These are phyloP conservation scores for Arachis monticola DNA, from an alignment of 331 rosid species.

Conservation along the genomic window DNA sequence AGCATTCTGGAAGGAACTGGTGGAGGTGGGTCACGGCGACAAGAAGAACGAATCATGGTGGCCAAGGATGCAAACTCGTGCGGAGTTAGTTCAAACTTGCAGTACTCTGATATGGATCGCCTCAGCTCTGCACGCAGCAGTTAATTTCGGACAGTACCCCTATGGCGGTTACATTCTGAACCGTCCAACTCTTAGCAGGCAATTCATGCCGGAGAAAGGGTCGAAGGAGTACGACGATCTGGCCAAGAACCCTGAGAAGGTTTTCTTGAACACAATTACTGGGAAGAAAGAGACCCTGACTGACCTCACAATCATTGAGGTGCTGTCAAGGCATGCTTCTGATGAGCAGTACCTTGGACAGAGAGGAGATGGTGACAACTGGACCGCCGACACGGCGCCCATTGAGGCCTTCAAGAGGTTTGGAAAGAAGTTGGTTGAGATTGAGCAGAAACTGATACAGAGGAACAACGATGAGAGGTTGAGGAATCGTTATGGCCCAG, in stretches of 20 bases:
- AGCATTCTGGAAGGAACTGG: constrained; percentile 43
- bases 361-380: constrained; percentile 11
- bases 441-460: constrained; percentile 30
- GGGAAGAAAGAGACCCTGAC: constrained; percentile 29
- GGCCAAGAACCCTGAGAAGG: background rate
- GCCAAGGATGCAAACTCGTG: constrained; percentile 39
- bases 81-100: constrained; percentile 19
- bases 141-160: constrained; percentile 46
- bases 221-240: constrained; percentile 31
- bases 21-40: constrained; percentile 16
- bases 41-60: constrained; percentile 35
- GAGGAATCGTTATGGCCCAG: constrained; percentile 36
- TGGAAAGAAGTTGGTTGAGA: constrained; percentile 36
- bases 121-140: constrained; percentile 46
- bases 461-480: constrained; percentile 38
- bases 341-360: constrained; percentile 46
- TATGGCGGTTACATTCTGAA: constrained; percentile 45
- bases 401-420: constrained; percentile 41
- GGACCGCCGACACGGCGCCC: constrained; percentile 42
- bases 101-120: constrained; percentile 41
- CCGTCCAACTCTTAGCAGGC: constrained; percentile 41
- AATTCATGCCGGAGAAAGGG: constrained; percentile 29
- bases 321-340: constrained; percentile 46
- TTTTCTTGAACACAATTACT: constrained; percentile 40
- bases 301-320: constrained; percentile 28